phyloP scores from a whole-genome alignment of 768 basidiomycete species.

The Termitomyces sp. region DNA sequence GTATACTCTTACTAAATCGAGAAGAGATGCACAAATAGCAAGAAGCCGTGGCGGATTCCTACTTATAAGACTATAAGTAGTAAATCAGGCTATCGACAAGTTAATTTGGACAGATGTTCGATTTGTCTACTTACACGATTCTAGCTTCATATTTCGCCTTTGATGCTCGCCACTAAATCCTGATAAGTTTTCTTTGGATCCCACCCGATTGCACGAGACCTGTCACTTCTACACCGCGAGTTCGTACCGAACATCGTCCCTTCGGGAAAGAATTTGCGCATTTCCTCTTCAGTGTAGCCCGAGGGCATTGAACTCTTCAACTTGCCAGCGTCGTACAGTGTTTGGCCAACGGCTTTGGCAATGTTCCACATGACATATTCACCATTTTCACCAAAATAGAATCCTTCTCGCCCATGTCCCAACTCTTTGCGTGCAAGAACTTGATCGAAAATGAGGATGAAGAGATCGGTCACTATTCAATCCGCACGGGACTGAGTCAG shows the following conservation, averaged over 20 bases:
- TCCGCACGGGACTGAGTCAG: not conserved
- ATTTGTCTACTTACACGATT: too few species aligned
- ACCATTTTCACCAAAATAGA: conserved; percentile 46
- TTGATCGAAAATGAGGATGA: conserved; percentile 35
- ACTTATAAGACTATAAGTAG: not conserved
- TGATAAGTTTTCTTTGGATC: conserved; percentile 40
- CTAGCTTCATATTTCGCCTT: conserved; percentile 13
- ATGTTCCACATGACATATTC: conserved; percentile 36
- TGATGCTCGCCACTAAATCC: conserved; percentile 46
- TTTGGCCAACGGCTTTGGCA: conserved; percentile 29
- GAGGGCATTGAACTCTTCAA: conserved; percentile 34
- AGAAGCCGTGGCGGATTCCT: not conserved
- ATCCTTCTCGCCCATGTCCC: conserved; percentile 39
- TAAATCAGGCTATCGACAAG: not conserved
- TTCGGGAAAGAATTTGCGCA: conserved; percentile 30
- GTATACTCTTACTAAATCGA: not conserved
- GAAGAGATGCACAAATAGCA: not conserved
- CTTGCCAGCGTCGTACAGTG: conserved; percentile 27
- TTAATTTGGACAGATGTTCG: not conserved
- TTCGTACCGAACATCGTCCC: conserved; percentile 34
- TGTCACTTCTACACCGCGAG: conserved; percentile 37
- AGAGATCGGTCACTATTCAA: conserved; percentile 37
- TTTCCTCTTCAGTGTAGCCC: conserved; percentile 37
- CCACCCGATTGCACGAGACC: conserved; percentile 45
- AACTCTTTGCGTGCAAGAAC: conserved; percentile 23